Base-by-base conservation (phyloP, 1,284 basidiomycete species). In the Amylostereum chailletii region DNA sequence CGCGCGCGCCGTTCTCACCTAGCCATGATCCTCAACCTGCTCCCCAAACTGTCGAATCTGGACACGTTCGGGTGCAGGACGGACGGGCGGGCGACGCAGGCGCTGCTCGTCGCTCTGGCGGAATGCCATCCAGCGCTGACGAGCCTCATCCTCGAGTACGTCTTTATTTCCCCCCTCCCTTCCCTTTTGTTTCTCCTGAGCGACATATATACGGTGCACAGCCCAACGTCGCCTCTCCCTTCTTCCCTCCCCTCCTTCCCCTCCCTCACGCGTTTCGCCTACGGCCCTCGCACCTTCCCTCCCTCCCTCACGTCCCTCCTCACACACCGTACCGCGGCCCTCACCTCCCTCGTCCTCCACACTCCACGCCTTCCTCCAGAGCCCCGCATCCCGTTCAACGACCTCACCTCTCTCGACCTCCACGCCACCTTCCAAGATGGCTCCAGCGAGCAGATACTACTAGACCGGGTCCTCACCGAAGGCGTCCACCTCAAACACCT, bases 1-100 rank as follows among this genome's bases (percentile, higher is more conserved):
- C n/a, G n/a, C n/a, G n/a, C n/a, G n/a, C n/a, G n/a, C n/a, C 38
- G n/a, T n/a, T n/a, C n/a, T n/a, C n/a, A n/a, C n/a, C n/a, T n/a
- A 83, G 82, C 79, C 33, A 84, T 86, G 76, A 65, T 86, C 40
- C 71, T 77, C 27, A 86, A 85, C 44, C 79, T 81, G 1, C 65
- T 86, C 10, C 80, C 81, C 11, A 82, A 79, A 57, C 61, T 86
- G 31, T 61, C 63, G 45, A 81, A 77, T 55, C 65, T 86, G 34
- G 70, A 72, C 37, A 77, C 77, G 50, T 72, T 83, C 3, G 76
- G 81, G 58, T 77, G 81, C 37, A 72, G 74, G 11, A 79, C 81
- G 33, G 68, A 72, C 2, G 73, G 69, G 40, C 76, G 81, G 30
- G 70, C 77, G 38, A 72, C 83, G 50, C 59, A 68, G 5, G 67